Percentiles rank a stretch among this genome's conserved stretches.
Evolutionary conservation across 1,284 basidiomycete genomes (phyloP).

Genomic region (Xerocomus amazonicus): DNA sequence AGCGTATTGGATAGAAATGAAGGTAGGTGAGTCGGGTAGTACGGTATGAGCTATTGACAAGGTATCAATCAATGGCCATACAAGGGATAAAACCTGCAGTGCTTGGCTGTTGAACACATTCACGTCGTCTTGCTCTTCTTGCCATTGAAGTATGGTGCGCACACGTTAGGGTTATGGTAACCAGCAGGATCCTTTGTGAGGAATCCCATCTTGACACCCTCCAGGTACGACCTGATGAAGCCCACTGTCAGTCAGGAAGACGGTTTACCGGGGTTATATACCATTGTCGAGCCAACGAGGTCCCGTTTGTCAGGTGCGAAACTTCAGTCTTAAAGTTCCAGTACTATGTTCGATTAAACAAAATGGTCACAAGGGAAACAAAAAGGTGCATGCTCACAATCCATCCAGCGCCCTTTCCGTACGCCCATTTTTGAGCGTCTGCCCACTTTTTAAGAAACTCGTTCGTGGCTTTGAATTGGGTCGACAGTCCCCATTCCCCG

Average conservation of each 20-base stretch:
- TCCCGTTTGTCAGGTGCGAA: conserved; percentile 40
- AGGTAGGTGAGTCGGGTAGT: too few species aligned
- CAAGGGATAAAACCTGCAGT: too few species aligned
- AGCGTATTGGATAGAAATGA: too few species aligned
- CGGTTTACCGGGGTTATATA: conserved; percentile 26
- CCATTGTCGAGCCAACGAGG: conserved; percentile 60
- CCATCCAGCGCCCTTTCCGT: conserved; percentile 64
- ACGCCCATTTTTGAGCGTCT: conserved; percentile 73
- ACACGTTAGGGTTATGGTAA: conserved; percentile 57
- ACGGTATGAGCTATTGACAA: too few species aligned
- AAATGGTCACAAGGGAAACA: neutral
- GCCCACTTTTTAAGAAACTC: conserved; percentile 67
- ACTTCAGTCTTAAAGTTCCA: conserved; percentile 77
- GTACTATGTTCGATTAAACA: conserved; percentile 41
- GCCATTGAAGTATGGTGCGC: conserved; percentile 44
- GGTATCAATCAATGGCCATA: too few species aligned
- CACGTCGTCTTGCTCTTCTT: conserved; percentile 7
- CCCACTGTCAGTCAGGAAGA: neutral
- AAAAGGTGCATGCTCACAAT: conserved; percentile 44
- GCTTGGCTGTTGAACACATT: neutral
- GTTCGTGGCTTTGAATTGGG: conserved; percentile 61
- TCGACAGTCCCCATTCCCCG: conserved; percentile 69
- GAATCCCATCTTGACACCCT: conserved; percentile 55
- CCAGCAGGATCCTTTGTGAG: conserved; percentile 60
- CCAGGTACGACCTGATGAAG: conserved; percentile 62